Base-by-base conservation (phyloP, 2,329 filamentous ascomycete genomes). In the Trichoderma guizhouense region DNA sequence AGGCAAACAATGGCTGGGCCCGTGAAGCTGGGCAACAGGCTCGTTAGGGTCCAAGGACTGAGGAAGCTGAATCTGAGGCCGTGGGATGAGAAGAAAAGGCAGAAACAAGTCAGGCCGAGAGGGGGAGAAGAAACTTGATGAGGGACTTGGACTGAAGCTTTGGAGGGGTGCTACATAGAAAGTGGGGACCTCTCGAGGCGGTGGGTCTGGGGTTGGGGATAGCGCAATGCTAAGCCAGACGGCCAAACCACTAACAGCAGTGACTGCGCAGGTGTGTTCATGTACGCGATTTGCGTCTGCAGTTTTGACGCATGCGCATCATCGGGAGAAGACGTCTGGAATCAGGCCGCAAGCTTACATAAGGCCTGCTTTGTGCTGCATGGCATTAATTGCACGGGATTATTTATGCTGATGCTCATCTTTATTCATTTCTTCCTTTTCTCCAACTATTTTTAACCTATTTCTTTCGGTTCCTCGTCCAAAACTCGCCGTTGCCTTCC, bases 121-220 rank as follows among this genome's bases (percentile, higher is more conserved):
- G 55, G 69, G 69, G 69, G 63, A 70, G 43, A 55, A 71, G 68
- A 60, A 60, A 63, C 68, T 71, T 71, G 68, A 71, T 71, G 68
- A 64, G 68, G 68, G 68, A 71, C 68, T 71, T 71, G 63, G 69
- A 71, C 55, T 71, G 69, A 71, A 71, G 69, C 69, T 71, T 53
- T 71, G 69, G 69, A 71, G 69, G 69, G 69, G 69, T 61, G 69
- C 69, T 62, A 62, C 69, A 67, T 58, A 65, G 61, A 71, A 71
- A 67, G 69, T 67, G 69, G 69, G 43, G 69, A 71, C 63, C 69
- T 71, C 63, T 60, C 26, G 18, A 39, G 55, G 39, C 28, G 51
- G 69, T 60, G 69, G 69, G 69, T 71, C 69, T 71, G 69, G 69
- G 69, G 69, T 60, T 66, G 66, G 47, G 57, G 66, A 69, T 47